Base-by-base conservation (phyloP, 345 rosid species). In the Mercurialis annua region DNA sequence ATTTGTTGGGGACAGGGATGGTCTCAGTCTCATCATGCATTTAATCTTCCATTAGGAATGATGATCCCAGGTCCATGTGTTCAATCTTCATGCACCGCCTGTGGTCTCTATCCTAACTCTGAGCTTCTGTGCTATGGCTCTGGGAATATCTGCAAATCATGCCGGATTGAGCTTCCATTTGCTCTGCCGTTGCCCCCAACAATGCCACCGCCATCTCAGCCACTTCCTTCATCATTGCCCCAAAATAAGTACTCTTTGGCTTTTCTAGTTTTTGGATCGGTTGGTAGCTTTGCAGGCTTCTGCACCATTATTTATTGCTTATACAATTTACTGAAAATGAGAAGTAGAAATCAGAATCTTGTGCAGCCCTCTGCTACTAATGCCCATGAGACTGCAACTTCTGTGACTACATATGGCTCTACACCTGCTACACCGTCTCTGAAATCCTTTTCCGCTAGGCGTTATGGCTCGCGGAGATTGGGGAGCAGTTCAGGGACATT, bases 41-140 rank as follows among this genome's bases (percentile, higher is more conserved):
- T 26, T 43, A 59, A 65, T 53, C 59, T 82, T 51, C 78, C 74
- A 11, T 7, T 81, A n/a, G 85, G 83, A 40, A 64, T 6, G 64
- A 44, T 83, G 11, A 46, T 85, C 72, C 92, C 87, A 11, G 89
- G 87, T 27, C 82, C 92, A 5, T 87, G 92, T 57, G 77, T 83
- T 57, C 55, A 78, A 26, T 67, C 69, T 72, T 62, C 77, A 16
- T 87, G 92, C 49, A 59, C 40, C 42, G 26, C 27, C 6, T 83
- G 89, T 24, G 87, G 86, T 24, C 24, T 76, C 43, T 85, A 77
- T 69, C 83, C 83, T 0, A 73, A 81, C 62, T 85, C 89, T 26
- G 78, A 70, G 44, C 67, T 44, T 1, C 27, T 87, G 30, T 85
- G 92, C 55, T 75, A 17, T 58, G 89, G 89, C 6, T 80, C 83